Conservation (phyloP, 768 basidiomycete genomes). For the Podaxis pistillaris region DNA sequence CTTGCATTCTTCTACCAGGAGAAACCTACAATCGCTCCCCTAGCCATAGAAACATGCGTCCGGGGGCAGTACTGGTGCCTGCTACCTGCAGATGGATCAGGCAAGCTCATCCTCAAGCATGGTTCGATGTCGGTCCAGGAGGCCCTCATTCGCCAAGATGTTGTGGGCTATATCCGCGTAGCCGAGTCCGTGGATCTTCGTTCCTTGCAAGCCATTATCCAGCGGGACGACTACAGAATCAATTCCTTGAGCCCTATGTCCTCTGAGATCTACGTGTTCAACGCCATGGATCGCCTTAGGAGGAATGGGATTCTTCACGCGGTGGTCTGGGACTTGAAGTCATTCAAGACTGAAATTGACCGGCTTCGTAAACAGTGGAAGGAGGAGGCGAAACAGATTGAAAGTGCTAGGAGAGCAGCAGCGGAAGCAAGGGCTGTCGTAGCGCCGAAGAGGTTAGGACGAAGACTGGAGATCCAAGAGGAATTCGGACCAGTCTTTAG, state of each 20-base stretch:
- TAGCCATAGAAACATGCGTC: neutral
- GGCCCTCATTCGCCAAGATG: neutral
- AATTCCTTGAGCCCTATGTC: neutral
- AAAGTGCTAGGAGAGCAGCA: neutral
- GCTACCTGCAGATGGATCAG: neutral
- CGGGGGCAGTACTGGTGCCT: neutral
- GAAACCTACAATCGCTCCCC: neutral
- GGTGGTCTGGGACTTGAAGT: neutral
- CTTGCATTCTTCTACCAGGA: slow-evolving; percentile 4
- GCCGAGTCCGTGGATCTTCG: neutral
- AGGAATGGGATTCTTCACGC: neutral
- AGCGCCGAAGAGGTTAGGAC: neutral
- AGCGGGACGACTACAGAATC: neutral
- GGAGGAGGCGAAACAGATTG: neutral
- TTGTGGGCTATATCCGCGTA: slow-evolving; percentile 5
- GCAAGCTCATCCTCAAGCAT: neutral
- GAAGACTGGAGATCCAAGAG: neutral
- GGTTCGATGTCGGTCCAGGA: neutral
- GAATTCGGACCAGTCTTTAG: neutral
- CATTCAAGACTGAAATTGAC: neutral
- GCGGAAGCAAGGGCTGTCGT: neutral
- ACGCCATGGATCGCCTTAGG: slow-evolving; percentile 5
- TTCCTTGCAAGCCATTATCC: neutral
- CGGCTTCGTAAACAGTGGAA: neutral
- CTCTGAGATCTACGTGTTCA: neutral